A percentile compares a stretch with the other conserved stretches of the same genome.
Conservation (phyloP, 768 basidiomycete species). For the Pleurotus salmoneostramineus region DNA sequence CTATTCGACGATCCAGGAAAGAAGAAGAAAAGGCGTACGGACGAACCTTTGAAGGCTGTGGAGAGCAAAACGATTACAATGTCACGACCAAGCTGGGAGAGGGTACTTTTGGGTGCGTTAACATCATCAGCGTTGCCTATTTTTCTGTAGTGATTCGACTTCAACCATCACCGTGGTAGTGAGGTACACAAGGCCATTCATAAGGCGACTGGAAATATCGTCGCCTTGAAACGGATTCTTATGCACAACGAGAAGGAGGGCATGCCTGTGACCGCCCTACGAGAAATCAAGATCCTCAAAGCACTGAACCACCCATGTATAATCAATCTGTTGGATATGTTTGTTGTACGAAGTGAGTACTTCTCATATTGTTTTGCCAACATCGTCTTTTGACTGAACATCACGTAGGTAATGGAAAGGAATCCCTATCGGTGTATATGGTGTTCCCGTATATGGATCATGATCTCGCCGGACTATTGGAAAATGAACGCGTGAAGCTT, state of each 20-base stretch:
- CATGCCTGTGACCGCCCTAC: constrained; percentile 93
- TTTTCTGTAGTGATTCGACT: constrained; percentile 9
- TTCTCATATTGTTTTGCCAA: background rate
- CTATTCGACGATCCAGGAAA: constrained; percentile 47
- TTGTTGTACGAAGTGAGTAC: constrained; percentile 72
- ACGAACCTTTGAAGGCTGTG: constrained; percentile 64
- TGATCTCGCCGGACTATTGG: constrained; percentile 90
- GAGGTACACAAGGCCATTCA: constrained; percentile 90
- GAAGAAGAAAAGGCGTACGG: constrained; percentile 71
- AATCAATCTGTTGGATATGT: constrained; percentile 89
- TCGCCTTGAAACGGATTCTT: constrained; percentile 91
- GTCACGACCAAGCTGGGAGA: constrained; percentile 88
- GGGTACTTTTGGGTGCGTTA: constrained; percentile 90
- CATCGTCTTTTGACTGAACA: background rate
- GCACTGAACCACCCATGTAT: constrained; percentile 82
- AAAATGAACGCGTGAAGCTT: constrained; percentile 86
- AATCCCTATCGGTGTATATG: constrained; percentile 90
- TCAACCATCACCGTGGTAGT: constrained; percentile 31
- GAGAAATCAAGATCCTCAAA: constrained; percentile 97
- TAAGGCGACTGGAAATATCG: constrained; percentile 50
- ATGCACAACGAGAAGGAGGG: constrained; percentile 98
- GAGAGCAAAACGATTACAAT: constrained; percentile 71
- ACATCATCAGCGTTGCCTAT: constrained; percentile 1
- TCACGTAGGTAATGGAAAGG: constrained; percentile 54
- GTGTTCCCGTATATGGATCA: constrained; percentile 99